A percentile compares a stretch with the other conserved stretches of the same genome.
Evolutionary conservation across 108 stramenopile genomes (phyloP).

Genomic region (Conticribra weissflogii): DNA sequence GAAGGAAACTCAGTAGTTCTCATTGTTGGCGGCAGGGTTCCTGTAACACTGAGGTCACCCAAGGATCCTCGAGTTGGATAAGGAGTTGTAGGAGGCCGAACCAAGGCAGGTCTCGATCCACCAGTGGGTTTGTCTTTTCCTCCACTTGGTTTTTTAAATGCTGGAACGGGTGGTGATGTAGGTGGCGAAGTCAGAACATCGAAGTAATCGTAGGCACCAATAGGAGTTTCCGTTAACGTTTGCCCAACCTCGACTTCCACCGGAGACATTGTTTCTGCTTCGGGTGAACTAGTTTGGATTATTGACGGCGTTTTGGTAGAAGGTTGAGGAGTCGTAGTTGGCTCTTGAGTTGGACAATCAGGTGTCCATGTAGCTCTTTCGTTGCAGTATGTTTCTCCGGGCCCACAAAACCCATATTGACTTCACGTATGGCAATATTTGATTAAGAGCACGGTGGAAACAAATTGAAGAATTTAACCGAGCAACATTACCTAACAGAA

Average conservation of each 20-base stretch:
- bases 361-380: slow-evolving; percentile 36
- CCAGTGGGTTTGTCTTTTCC: not conserved
- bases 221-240: not conserved
- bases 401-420: slow-evolving; percentile 49
- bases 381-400: slow-evolving; percentile 44
- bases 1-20: too few relatives aligned
- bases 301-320: slow-evolving; percentile 7
- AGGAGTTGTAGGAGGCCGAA: not conserved
- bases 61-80: not conserved
- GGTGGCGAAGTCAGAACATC: not conserved
- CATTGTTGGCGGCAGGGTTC: not conserved
- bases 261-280: not conserved
- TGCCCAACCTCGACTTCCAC: not conserved
- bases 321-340: slow-evolving; percentile 3
- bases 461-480: not conserved
- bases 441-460: not conserved
- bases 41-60: not conserved
- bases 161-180: not conserved
- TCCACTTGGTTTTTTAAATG: not conserved
- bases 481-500: not conserved
- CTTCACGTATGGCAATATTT: slow-evolving; percentile 29
- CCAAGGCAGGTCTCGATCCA: not conserved
- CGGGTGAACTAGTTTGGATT: not conserved
- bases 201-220: not conserved
- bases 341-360: slow-evolving; percentile 31